A percentile compares a stretch with the other conserved stretches of the same genome.
Conservation (phyloP, 1,139 yeast genomes). For the Barnettozyma hawaiiensis region DNA sequence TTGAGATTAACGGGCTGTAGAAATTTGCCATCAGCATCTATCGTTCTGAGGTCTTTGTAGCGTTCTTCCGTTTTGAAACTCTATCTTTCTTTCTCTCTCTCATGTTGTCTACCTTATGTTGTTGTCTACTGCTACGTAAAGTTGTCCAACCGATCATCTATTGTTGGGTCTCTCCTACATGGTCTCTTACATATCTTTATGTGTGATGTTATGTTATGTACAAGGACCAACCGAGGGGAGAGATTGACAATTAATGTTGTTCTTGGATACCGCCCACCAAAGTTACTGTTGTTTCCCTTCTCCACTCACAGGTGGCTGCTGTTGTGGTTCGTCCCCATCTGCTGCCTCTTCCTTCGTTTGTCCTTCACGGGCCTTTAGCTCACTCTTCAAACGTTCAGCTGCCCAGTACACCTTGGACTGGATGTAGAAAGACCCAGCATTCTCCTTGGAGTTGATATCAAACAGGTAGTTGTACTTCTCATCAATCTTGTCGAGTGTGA, state of each 20-base stretch:
- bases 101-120: no score
- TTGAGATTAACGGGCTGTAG: no score
- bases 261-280: no score
- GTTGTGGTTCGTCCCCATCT: slow-evolving; percentile 7
- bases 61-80: no score
- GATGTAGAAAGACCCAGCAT: slow-evolving; percentile 88
- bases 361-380: slow-evolving; percentile 23
- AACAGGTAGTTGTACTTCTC: slow-evolving; percentile 78
- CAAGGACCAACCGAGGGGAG: no score
- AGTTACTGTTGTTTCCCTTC: slow-evolving; percentile 1
- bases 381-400: slow-evolving; percentile 26
- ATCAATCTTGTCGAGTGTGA: slow-evolving; percentile 56
- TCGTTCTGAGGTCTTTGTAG: no score
- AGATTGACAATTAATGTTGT: no score
- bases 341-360: slow-evolving; percentile 8
- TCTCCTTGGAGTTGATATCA: slow-evolving; percentile 84
- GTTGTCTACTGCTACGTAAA: no score
- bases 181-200: neutral
- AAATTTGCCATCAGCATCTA: no score
- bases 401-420: slow-evolving; percentile 91
- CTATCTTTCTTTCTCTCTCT: no score
- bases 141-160: no score
- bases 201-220: neutral
- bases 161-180: neutral
- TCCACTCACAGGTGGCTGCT: neutral